Conservation (phyloP, 805 yeast genomes). For the Cyberlindnera amylophila region DNA sequence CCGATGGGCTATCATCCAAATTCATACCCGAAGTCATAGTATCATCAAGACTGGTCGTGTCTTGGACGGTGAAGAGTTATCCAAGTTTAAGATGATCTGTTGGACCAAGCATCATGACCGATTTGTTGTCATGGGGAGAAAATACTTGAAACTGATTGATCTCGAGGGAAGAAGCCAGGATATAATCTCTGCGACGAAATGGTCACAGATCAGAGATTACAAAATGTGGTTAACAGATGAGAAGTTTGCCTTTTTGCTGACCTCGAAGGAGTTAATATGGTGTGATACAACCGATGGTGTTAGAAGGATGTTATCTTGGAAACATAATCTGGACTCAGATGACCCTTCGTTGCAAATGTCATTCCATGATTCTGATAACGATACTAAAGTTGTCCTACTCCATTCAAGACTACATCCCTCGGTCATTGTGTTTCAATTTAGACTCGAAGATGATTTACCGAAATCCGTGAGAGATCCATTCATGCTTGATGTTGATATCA, state of each 20-base stretch:
- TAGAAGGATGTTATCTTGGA: conserved; percentile 63
- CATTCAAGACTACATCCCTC: conserved; percentile 33
- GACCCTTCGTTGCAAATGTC: conserved; percentile 52
- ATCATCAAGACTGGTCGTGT: conserved; percentile 12
- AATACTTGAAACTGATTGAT: conserved; percentile 36
- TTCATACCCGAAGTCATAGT: conserved; percentile 4
- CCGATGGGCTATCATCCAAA: conserved; percentile 41
- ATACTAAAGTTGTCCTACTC: conserved; percentile 20
- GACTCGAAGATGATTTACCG: conserved; percentile 32
- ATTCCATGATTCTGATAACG: conserved; percentile 23
- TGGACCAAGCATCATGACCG: conserved; percentile 38
- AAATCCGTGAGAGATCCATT: conserved; percentile 37
- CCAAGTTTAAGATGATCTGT: conserved; percentile 48
- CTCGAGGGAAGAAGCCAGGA: conserved; percentile 28
- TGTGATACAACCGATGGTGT: conserved; percentile 35
- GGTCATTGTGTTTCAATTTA: conserved; percentile 34
- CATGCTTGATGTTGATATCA: conserved; percentile 8
- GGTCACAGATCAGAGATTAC: conserved; percentile 39
- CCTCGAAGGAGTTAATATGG: conserved; percentile 64
- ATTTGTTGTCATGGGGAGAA: conserved; percentile 39
- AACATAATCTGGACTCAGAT: conserved; percentile 52
- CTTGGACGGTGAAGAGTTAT: conserved; percentile 46
- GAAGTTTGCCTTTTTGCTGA: conserved; percentile 48
- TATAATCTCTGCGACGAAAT: conserved; percentile 27
- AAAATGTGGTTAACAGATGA: conserved; percentile 27